These are phyloP conservation scores for Diutina siamensis DNA, from an alignment of 1,139 yeast species.

Conservation along the genomic window DNA sequence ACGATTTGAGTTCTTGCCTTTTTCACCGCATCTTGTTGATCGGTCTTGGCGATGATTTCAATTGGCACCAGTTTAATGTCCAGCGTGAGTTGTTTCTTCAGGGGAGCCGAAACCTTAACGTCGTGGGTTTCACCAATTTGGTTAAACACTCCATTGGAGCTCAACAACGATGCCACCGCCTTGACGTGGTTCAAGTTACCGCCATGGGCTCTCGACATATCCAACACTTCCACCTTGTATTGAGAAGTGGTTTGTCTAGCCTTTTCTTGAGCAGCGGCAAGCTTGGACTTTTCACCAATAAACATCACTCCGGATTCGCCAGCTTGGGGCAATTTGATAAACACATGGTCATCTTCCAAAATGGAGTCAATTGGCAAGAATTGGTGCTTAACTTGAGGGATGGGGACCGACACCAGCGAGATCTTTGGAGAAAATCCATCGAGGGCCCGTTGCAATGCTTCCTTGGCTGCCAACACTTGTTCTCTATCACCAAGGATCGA, in stretches of 20 bases:
- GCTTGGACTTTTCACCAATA: slow-evolving; percentile 47
- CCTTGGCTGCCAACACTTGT: slow-evolving; percentile 37
- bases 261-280: slow-evolving; percentile 51
- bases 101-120: slow-evolving; percentile 49
- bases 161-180: slow-evolving; percentile 57
- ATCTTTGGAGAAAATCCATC: slow-evolving; percentile 31
- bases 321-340: slow-evolving; percentile 45
- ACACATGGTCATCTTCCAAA: slow-evolving; percentile 44
- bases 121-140: slow-evolving; percentile 33
- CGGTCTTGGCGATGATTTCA: slow-evolving; percentile 26
- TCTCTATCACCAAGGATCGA: slow-evolving; percentile 56
- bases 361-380: slow-evolving; percentile 35
- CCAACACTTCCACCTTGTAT: slow-evolving; percentile 53
- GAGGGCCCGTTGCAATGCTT: slow-evolving; percentile 34
- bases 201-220: slow-evolving; percentile 81
- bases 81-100: slow-evolving; percentile 13
- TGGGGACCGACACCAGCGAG: slow-evolving; percentile 27
- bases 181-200: slow-evolving; percentile 68
- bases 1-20: slow-evolving; percentile 56
- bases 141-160: slow-evolving; percentile 36
- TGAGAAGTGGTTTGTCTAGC: slow-evolving; percentile 40
- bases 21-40: slow-evolving; percentile 24
- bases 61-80: slow-evolving; percentile 24
- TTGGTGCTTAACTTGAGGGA: slow-evolving; percentile 33
- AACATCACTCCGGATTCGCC: slow-evolving; percentile 43